Conservation (phyloP, 768 basidiomycete genomes). For the Rhodotorula diobovata region DNA sequence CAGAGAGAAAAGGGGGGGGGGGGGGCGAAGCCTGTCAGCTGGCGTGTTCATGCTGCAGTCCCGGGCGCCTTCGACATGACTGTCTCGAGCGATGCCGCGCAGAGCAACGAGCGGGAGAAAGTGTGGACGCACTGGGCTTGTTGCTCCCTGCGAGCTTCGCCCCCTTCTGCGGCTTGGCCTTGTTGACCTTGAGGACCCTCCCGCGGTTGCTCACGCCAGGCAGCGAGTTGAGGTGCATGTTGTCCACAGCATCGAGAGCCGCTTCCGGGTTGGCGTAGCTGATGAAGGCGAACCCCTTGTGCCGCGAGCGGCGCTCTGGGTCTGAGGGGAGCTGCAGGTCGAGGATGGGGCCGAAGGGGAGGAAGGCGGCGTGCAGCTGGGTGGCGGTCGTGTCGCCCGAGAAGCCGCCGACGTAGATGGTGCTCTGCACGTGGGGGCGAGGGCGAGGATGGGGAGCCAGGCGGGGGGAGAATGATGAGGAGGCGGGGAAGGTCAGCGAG, state of each 20-base stretch:
- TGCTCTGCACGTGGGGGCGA: conserved; percentile 37
- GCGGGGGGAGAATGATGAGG: background rate
- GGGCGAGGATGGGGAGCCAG: background rate
- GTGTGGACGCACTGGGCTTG: conserved; percentile 29
- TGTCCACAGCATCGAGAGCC: conserved; percentile 95
- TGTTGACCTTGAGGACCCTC: conserved; percentile 71
- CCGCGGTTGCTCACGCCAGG: conserved; percentile 25
- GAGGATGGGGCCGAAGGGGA: conserved; percentile 87
- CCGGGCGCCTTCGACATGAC: too few species aligned
- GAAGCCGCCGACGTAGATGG: conserved; percentile 46
- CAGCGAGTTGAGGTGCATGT: conserved; percentile 66
- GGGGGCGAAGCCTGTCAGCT: background rate
- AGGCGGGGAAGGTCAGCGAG: background rate
- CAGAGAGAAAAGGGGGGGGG: background rate
- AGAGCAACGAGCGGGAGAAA: background rate
- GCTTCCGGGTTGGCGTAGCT: conserved; percentile 74
- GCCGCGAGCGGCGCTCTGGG: conserved; percentile 34
- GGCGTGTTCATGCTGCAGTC: too few species aligned
- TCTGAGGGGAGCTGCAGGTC: conserved; percentile 85
- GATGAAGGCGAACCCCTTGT: conserved; percentile 86
- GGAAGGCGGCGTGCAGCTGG: conserved; percentile 70
- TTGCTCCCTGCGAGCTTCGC: conserved; percentile 46
- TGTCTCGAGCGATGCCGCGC: too few species aligned
- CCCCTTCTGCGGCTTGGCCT: conserved; percentile 76
- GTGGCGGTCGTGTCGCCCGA: conserved; percentile 59